Evolutionary conservation across 768 basidiomycete species (phyloP), one percentile per base, ranked within the genome.

Genomic region (Pleurotus cornucopiae): DNA sequence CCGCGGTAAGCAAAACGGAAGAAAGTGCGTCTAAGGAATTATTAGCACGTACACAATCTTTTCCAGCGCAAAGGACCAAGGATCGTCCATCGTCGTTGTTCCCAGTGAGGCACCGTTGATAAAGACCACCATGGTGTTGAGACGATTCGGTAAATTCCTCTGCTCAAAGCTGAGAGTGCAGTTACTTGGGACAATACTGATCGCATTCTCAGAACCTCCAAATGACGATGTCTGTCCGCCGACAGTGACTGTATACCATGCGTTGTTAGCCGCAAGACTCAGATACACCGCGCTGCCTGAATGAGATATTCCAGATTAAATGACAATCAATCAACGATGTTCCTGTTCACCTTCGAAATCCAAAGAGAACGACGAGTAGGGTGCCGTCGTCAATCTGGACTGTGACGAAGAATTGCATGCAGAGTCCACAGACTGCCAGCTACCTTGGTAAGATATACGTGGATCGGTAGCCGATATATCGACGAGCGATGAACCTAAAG

Each of bases 41-140:
- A 23, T 4, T 6, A 23, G 18, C 5, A 41, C 51, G 37, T 25
- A 53, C 51, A 41, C n/a, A 21, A 43, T 39, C 39, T 53, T 38
- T 20, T 53, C 41, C 5, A 53, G 23, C 16, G 37, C 51, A 23
- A 53, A 53, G 12, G 51, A 53, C 51, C 51, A 53, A 53, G 39
- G 30, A 30, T 12, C 48, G 30, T 34, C 30, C 34, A 14, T 53
- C 4, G 37, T 40, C n/a, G 51, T 16, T n/a, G 11, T 12, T n/a
- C n/a, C 26, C 37, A 41, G 13, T 12, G 48, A 49, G 2, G 39
- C 51, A 20, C 51, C 51, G 21, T 49, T n/a, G 48, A 49, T 30
- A 25, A 30, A 49, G 9, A 49, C 48, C 25, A 53, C 21, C 39
- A 41, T 40, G 2, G 51, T 18, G 5, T 43, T n/a, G 2, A 53